Evolutionary conservation across 192 early-diverging fungal genomes (phyloP), one percentile per base, ranked within the genome.

Genomic region (Rhizophagus clarus): DNA sequence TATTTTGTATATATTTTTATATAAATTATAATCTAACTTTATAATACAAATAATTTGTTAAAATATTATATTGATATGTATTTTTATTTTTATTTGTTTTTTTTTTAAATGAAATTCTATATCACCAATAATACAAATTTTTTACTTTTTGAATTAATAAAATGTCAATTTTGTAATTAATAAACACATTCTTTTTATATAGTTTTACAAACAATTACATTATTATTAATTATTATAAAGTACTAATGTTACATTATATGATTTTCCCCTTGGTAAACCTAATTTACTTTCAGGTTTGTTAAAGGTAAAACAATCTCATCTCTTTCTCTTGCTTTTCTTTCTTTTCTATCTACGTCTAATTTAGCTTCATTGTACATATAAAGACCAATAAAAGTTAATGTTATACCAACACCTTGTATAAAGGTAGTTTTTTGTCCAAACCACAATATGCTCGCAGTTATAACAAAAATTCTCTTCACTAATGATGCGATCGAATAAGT

Each of bases 381-480:
- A 47, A 97, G 82, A 14, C 96, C 96, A 47, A 88, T 42, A 88
- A 97, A 96, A 1, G 95, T 96, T 80, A 96, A 70, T 15, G 84
- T 73, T 26, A 97, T 94, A 31, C 96, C 96, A 62, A 90, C 71
- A 42, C 87, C 89, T 83, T 97, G 95, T 3, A 91, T 79, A 0
- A 82, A 51, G 17, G 87, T 87, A 2, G 96, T 90, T 20, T 89
- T 84, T 79, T 97, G 94, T 62, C 91, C 90, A 84, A 95, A 95
- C 86, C 93, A 97, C 14, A 95, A 71, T 63, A 97, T 95, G 67
- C 89, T 88, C 34, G 93, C 91, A 29, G 92, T 89, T 84, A 97
- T 96, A 32, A 97, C 95, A 81, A 95, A 90, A 67, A 97, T 95
- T n/a, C 96, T 90, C 84, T 97, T 97, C 72, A 95, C 84, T 74